These are phyloP conservation scores for Vigna mungo DNA, from an alignment of 306 rosid genomes.

Conservation along the genomic window DNA sequence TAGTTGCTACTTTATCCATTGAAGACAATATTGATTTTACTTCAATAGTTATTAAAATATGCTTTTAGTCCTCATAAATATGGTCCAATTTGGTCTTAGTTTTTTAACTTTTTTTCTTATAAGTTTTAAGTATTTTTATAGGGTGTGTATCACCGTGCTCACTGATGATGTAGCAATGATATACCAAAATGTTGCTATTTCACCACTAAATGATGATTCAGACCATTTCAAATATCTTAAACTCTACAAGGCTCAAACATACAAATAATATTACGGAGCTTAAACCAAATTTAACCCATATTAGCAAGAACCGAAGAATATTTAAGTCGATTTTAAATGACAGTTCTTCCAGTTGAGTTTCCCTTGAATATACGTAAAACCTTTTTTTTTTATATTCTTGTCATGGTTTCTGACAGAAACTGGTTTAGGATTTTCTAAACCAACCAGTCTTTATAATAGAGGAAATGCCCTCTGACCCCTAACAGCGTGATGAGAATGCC, in stretches of 20 bases:
- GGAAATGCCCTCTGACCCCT: background rate
- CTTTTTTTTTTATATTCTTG: background rate
- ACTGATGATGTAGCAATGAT: background rate
- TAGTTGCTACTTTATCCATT: background rate
- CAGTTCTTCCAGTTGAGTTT: background rate
- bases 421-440: slow-evolving; percentile 2
- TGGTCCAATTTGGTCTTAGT: background rate
- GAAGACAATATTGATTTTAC: background rate
- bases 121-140: background rate
- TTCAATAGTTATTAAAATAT: background rate
- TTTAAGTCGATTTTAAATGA: background rate
- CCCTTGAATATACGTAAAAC: background rate
- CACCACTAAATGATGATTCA: background rate
- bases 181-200: background rate
- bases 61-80: background rate
- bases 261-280: background rate
- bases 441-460: background rate
- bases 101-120: background rate
- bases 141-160: background rate
- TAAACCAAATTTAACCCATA: background rate
- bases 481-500: background rate
- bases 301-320: background rate
- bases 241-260: background rate
- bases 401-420: background rate
- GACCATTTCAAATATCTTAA: background rate